These are phyloP conservation scores for Elaeagnus macrophylla DNA, from an alignment of 306 rosid genomes.

Conservation along the genomic window DNA sequence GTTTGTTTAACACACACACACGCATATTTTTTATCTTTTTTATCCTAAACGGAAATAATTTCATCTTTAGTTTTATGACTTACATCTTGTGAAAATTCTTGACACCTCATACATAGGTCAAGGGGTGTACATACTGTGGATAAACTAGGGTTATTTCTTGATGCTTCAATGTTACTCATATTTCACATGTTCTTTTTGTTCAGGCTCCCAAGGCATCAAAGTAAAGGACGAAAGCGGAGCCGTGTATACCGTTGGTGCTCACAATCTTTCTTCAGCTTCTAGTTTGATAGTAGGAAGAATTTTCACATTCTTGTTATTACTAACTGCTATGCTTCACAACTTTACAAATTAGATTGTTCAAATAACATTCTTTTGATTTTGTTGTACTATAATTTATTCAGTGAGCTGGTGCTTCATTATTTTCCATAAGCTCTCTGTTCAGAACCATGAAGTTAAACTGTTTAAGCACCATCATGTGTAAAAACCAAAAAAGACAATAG, in stretches of 20 bases:
- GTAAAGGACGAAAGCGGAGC: slow-evolving; percentile 64
- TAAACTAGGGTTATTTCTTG: not conserved
- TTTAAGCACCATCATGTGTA: not conserved
- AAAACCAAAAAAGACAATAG: not conserved
- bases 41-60: too few relatives aligned
- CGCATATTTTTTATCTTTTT: too few relatives aligned
- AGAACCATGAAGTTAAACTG: not conserved
- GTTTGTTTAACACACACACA: too few relatives aligned
- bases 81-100: too few relatives aligned
- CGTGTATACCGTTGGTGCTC: slow-evolving; percentile 52
- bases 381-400: slow-evolving; percentile 38
- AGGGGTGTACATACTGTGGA: too few relatives aligned
- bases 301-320: slow-evolving; percentile 36
- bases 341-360: slow-evolving; percentile 17
- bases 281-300: slow-evolving; percentile 29
- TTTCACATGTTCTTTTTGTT: not conserved
- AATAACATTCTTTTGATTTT: slow-evolving; percentile 26
- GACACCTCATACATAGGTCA: too few relatives aligned
- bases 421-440: not conserved
- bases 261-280: slow-evolving; percentile 54
- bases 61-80: too few relatives aligned
- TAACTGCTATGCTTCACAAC: slow-evolving; percentile 31
- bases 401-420: slow-evolving; percentile 20
- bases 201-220: slow-evolving; percentile 60
- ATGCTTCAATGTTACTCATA: not conserved